Evolutionary conservation across 1,139 yeast genomes (phyloP), one percentile per base, ranked within the genome.

Genomic region (Eremothecium coryli): DNA sequence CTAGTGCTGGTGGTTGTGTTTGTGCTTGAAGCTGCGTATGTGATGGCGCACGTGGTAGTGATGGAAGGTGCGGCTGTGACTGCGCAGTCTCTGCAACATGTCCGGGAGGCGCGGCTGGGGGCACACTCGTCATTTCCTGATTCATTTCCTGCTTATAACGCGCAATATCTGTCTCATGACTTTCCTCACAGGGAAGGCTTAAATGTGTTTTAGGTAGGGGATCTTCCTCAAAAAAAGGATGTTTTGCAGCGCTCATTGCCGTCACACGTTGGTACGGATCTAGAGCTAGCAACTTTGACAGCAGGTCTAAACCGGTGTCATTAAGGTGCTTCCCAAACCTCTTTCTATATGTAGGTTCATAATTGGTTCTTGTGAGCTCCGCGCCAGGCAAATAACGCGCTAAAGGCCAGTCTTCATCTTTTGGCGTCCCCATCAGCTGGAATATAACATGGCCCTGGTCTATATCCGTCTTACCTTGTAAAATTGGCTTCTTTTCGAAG

Each of bases 391-490:
- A 65, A 32, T 64, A 54, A 25, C 66, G 65, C 33, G 75, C 82
- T 33, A 71, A 73, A 2, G 84, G 79, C 86, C 84, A 82, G 29
- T 65, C 66, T 6, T 64, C 66, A 10, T 65, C 64, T 7, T 68
- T 69, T 1, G 98, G 96, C 0, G 88, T 70, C 0, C 99, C 99
- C 33, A 88, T 65, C 31, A 90, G 62, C 45, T 74, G 73, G 56
- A 90, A 90, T 6, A 90, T 81, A 21, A 73, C 63, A 49, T 78
- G 80, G 0, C 93, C 85, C 61, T 93, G 99, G 52, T 90, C 95
- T n/a, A 82, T 60, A 55, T 93, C 99, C 1, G 90, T 71, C 38
- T 71, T 68, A 0, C 98, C 99, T 32, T 76, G 86, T 33, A 93
- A 61, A 13, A 93, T 82, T 0, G 98, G 98, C 44, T 71, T 73